A percentile compares a stretch with the other conserved stretches of the same genome.
Evolutionary conservation across 2,329 filamentous ascomycete species (phyloP).

Genomic region (Didymellaceae sp.): DNA sequence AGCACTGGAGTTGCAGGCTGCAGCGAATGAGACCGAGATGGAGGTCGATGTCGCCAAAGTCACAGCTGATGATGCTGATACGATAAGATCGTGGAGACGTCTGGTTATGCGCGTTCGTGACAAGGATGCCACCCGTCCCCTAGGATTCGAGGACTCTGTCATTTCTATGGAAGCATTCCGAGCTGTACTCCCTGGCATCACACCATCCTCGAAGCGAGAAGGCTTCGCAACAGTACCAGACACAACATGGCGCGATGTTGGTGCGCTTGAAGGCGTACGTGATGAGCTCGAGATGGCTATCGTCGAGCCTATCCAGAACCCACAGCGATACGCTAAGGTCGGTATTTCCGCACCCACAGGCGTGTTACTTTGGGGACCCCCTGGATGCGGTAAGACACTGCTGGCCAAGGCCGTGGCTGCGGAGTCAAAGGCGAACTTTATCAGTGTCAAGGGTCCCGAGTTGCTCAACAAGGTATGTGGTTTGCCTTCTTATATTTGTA

Average conservation of each 20-base stretch:
- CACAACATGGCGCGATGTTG: constrained; percentile 92
- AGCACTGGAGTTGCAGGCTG: constrained; percentile 55
- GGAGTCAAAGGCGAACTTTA: constrained; percentile 96
- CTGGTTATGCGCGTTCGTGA: constrained; percentile 60
- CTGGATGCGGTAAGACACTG: constrained; percentile 95
- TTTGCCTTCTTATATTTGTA: background rate
- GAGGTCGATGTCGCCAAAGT: constrained; percentile 55
- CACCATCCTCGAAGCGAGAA: constrained; percentile 85
- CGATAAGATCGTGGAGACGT: constrained; percentile 43
- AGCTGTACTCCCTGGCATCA: constrained; percentile 74
- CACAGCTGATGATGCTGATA: constrained; percentile 22
- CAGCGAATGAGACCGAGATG: constrained; percentile 52
- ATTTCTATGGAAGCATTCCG: constrained; percentile 75
- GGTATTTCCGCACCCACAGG: constrained; percentile 84
- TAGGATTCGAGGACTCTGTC: constrained; percentile 61
- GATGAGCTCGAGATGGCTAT: constrained; percentile 84
- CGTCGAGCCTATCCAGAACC: constrained; percentile 85
- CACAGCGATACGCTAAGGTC: constrained; percentile 75
- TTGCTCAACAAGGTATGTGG: constrained; percentile 79
- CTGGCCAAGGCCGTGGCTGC: constrained; percentile 96
- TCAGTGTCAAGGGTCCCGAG: constrained; percentile 95
- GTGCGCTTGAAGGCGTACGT: constrained; percentile 79
- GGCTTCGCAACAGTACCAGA: constrained; percentile 94
- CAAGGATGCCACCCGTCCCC: constrained; percentile 58
- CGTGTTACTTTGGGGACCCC: constrained; percentile 93